A percentile compares a stretch with the other conserved stretches of the same genome.
phyloP scores from a whole-genome alignment of 2,329 filamentous ascomycete species.

The Hypoxylon sp. region DNA sequence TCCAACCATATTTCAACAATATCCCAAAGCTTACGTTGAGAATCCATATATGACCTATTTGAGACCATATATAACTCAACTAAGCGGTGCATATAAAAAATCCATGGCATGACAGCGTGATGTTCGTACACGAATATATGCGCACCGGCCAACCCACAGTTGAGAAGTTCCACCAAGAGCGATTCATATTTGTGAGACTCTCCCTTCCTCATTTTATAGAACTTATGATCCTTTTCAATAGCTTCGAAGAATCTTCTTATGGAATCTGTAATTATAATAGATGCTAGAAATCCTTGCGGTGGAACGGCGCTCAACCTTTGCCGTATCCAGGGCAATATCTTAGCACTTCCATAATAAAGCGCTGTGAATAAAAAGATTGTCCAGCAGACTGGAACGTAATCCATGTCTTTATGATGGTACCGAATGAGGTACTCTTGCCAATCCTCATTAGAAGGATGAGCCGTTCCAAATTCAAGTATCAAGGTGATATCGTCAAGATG shows the following conservation, averaged over 20 bases:
- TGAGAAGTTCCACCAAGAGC: slow-evolving; percentile 2
- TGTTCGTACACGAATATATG: not conserved
- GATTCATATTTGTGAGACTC: too few relatives aligned
- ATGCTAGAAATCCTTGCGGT: not conserved
- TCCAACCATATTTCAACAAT: slow-evolving; percentile 8
- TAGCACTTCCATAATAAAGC: not conserved
- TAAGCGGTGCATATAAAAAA: not conserved
- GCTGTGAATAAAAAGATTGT: too few relatives aligned
- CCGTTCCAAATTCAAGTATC: not conserved
- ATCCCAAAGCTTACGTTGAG: not conserved
- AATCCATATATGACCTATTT: not conserved
- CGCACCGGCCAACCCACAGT: slow-evolving; percentile 1
- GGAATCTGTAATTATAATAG: not conserved
- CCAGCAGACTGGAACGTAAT: too few relatives aligned
- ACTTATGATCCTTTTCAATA: not conserved
- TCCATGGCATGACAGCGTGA: slow-evolving; percentile 3
- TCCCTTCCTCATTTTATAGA: too few relatives aligned
- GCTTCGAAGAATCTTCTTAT: not conserved
- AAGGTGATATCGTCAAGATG: slow-evolving; percentile 6
- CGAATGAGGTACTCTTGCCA: not conserved
- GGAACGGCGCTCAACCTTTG: not conserved
- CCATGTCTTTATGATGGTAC: too few relatives aligned
- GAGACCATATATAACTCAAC: not conserved
- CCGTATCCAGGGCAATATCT: slow-evolving; percentile 1
- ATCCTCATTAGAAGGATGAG: not conserved